Evolutionary conservation across 441 rosid species (phyloP).

Genomic region (Viola pubescens): DNA sequence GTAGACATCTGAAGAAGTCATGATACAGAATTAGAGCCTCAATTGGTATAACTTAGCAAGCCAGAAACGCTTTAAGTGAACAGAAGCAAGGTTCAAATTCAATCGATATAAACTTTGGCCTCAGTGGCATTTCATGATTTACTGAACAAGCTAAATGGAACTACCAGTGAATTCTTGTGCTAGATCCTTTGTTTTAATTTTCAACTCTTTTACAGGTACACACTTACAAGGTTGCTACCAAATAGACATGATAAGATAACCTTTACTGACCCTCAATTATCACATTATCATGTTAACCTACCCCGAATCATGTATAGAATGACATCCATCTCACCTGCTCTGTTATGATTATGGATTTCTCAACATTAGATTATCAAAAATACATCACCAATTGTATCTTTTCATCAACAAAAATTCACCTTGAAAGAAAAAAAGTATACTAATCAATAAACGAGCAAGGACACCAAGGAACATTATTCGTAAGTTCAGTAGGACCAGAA

Average conservation of each 20-base stretch:
- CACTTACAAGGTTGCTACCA: neutral
- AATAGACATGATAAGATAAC: neutral
- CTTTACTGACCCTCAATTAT: neutral
- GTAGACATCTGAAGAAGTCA: conserved; percentile 51
- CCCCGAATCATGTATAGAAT: neutral
- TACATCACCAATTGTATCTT: neutral
- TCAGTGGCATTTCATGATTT: neutral
- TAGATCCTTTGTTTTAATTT: neutral
- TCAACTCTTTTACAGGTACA: neutral
- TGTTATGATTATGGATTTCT: neutral
- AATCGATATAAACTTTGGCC: neutral
- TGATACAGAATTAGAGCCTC: neutral
- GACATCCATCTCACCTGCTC: neutral
- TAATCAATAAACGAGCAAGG: too few relatives aligned
- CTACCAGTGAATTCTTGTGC: neutral
- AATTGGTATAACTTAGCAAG: neutral
- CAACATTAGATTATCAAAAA: neutral
- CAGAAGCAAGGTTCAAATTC: neutral
- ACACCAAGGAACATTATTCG: too few relatives aligned
- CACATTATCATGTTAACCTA: neutral
- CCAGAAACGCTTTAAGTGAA: neutral
- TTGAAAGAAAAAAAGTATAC: too few relatives aligned
- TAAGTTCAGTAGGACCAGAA: neutral
- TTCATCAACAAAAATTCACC: too few relatives aligned
- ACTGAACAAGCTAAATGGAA: neutral